Evolutionary conservation across 371 early-diverging fungal species (phyloP), one percentile per base, ranked within the genome.

Genomic region (Amoeboaphelidium occidentale): DNA sequence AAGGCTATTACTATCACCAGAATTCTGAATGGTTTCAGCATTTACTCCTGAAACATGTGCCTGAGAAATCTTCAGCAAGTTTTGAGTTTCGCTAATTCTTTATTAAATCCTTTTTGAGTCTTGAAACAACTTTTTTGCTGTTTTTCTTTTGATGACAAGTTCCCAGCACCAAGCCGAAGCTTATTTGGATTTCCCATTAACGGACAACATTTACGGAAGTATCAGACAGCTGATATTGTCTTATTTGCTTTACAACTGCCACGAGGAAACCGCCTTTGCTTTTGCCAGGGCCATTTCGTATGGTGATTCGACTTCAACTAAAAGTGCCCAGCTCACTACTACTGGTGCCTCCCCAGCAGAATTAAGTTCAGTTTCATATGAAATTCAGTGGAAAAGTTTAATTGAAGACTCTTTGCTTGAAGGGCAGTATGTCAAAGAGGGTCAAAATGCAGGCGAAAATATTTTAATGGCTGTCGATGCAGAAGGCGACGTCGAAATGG

Each of bases 1-100:
- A 70, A 1, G 93, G 93, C n/a, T 83, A 75, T 60, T 92, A 92
- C 63, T 92, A 64, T 59, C 84, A 81, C 54, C 66, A 72, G 44
- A 73, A 77, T 58, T 10, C 10, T 32, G 39, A 32, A 17, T 10
- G 39, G 17, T 32, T 32, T 17, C 17, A 32, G 39, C 6, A 32
- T 32, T 32, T 32, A 17, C 39, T 10, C 17, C 39, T 32, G 39
- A 10, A 32, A 17, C 10, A 32, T 17, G 39, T 6, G 17, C 39
- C n/a, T n/a, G n/a, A 32, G 39, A 32, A 32, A 17, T 32, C 39
- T 32, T 10, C 17, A 32, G 6, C 39, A 32, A 10, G 10, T 6
- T 32, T 10, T 17, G 39, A 32, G 17, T 32, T 32, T 32, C 39
- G 39, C 39, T 32, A 17, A 32, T 32, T 32, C 6, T 32, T 6